Conservation (phyloP, 768 basidiomycete species). For the Macrocybe gigantea region DNA sequence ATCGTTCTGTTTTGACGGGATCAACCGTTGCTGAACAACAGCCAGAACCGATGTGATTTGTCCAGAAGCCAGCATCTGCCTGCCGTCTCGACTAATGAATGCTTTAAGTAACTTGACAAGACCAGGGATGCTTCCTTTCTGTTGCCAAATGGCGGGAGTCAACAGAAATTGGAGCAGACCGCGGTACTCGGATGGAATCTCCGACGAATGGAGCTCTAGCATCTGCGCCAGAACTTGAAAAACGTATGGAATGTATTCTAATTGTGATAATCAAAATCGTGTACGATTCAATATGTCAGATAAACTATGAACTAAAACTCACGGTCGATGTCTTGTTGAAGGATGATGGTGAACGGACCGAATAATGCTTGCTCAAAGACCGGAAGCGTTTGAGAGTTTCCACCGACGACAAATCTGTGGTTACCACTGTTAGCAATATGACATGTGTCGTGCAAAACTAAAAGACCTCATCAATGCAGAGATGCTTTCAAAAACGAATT, state of each 20-base stretch:
- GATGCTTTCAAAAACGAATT: constrained; percentile 95
- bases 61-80: constrained; percentile 58
- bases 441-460: neutral
- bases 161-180: constrained; percentile 77
- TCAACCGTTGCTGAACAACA: constrained; percentile 84
- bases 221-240: constrained; percentile 97
- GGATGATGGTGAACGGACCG: constrained; percentile 79
- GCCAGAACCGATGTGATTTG: constrained; percentile 79
- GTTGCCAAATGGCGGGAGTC: constrained; percentile 84
- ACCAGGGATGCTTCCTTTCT: constrained; percentile 92
- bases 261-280: neutral
- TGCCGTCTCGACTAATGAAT: constrained; percentile 68
- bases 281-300: neutral
- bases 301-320: constrained; percentile 15
- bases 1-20: constrained; percentile 86
- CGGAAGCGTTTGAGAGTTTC: constrained; percentile 57
- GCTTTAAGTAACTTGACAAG: constrained; percentile 85
- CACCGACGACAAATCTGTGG: constrained; percentile 73
- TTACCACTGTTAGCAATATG: neutral
- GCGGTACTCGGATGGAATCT: constrained; percentile 74
- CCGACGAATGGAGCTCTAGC: constrained; percentile 68
- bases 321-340: constrained; percentile 94
- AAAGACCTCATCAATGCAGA: constrained; percentile 84
- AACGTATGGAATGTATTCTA: constrained; percentile 96
- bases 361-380: constrained; percentile 81